A percentile compares a stretch with the other conserved stretches of the same genome.
phyloP scores from a whole-genome alignment of 2,329 filamentous ascomycete genomes.

The Pseudogymnoascus pannorum region DNA sequence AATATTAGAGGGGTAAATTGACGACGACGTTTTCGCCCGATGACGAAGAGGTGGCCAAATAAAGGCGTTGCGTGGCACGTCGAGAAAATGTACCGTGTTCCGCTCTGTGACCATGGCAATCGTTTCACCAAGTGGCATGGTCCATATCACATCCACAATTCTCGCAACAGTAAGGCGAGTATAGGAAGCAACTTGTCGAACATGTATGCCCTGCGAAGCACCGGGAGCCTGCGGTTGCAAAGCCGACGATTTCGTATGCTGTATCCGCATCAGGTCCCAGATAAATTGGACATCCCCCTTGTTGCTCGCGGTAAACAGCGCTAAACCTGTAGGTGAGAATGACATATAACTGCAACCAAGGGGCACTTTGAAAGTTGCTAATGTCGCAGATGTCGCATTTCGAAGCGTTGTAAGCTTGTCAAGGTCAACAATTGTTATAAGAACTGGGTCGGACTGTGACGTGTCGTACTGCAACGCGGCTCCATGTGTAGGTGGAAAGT shows the following conservation, averaged over 20 bases:
- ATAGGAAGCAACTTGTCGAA: constrained; percentile 82
- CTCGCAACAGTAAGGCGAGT: constrained; percentile 86
- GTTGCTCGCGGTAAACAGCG: constrained; percentile 70
- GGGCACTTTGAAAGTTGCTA: constrained; percentile 63
- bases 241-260: constrained; percentile 54
- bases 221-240: constrained; percentile 39
- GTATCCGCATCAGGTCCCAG: constrained; percentile 68
- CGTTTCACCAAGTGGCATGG: constrained; percentile 69
- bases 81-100: constrained; percentile 89
- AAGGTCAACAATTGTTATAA: constrained; percentile 69
- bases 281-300: constrained; percentile 79
- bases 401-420: constrained; percentile 47
- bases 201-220: constrained; percentile 42
- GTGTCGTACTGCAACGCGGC: constrained; percentile 42
- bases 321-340: constrained; percentile 66
- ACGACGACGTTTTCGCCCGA: constrained; percentile 26
- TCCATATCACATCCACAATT: constrained; percentile 87
- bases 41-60: constrained; percentile 73
- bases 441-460: constrained; percentile 56
- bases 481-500: constrained; percentile 72
- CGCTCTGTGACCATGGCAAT: constrained; percentile 87
- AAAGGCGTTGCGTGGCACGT: constrained; percentile 74
- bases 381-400: constrained; percentile 42
- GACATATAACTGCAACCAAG: constrained; percentile 76
- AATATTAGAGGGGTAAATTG: neutral